phyloP scores from a whole-genome alignment of 345 rosid species.

The Zanthoxylum bungeanum region DNA sequence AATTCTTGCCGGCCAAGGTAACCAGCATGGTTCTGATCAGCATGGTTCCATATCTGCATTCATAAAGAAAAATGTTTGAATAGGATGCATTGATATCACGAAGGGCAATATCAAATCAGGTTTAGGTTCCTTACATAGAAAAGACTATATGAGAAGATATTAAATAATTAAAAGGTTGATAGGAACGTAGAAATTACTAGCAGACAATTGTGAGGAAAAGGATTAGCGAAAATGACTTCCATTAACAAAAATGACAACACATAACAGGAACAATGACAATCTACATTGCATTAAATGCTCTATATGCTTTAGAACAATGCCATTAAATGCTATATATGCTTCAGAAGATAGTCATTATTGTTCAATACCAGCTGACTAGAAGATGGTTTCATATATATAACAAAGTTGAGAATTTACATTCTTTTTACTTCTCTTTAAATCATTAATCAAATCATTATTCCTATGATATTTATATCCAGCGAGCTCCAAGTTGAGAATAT shows the following conservation, averaged over 20 bases:
- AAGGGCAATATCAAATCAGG: background rate
- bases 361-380: background rate
- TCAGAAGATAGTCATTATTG: background rate
- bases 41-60: constrained; percentile 79
- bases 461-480: background rate
- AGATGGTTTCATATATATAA: background rate
- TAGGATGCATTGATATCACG: background rate
- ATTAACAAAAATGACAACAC: background rate
- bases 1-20: constrained; percentile 87
- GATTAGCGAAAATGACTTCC: background rate
- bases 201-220: background rate
- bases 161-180: background rate
- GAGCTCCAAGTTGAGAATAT: background rate
- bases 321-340: too few relatives aligned
- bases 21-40: constrained; percentile 74
- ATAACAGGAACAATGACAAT: background rate
- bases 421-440: background rate
- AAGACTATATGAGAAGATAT: background rate
- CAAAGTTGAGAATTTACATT: background rate
- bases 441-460: background rate
- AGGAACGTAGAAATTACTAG: background rate
- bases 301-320: background rate
- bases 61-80: constrained; percentile 19
- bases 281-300: background rate
- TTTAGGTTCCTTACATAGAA: background rate